Evolutionary conservation across 345 rosid genomes (phyloP).

Genomic region (Ricinus communis): DNA sequence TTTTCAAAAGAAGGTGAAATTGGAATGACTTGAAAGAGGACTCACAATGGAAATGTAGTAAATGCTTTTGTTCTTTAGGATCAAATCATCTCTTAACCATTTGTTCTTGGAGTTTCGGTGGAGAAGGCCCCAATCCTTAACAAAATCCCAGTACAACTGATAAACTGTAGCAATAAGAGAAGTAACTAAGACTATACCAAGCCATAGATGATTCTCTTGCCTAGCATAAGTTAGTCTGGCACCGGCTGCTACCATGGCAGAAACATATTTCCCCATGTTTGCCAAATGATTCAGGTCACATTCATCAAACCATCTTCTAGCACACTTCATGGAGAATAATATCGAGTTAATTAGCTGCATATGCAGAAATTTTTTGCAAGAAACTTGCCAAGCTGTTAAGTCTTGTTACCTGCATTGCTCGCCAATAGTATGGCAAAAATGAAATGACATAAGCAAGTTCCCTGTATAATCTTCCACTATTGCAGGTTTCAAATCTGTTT

Average conservation of each 20-base stretch:
- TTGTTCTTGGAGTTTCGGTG: slow-evolving; percentile 65
- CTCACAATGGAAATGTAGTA: slow-evolving; percentile 86
- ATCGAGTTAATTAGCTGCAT: background rate
- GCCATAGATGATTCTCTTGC: slow-evolving; percentile 49
- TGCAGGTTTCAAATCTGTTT: slow-evolving; percentile 64
- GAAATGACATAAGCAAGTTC: slow-evolving; percentile 82
- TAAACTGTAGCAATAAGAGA: slow-evolving; percentile 69
- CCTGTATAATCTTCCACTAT: slow-evolving; percentile 57
- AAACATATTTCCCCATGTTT: slow-evolving; percentile 95
- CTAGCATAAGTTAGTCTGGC: slow-evolving; percentile 72
- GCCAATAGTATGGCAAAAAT: slow-evolving; percentile 89
- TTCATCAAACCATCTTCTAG: slow-evolving; percentile 91
- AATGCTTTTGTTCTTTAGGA: slow-evolving; percentile 65
- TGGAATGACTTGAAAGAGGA: background rate
- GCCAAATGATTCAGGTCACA: slow-evolving; percentile 60
- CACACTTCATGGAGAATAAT: slow-evolving; percentile 45
- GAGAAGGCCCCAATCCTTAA: slow-evolving; percentile 88
- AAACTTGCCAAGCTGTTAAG: background rate
- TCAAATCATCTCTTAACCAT: slow-evolving; percentile 83
- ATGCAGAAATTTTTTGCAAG: background rate
- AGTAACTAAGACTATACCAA: slow-evolving; percentile 56
- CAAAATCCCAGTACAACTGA: slow-evolving; percentile 96
- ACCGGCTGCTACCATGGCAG: slow-evolving; percentile 96
- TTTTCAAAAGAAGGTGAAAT: background rate
- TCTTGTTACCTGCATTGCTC: slow-evolving; percentile 80